Evolutionary conservation across 140 eudicot genomes (phyloP), one percentile per base, ranked within the genome.

Genomic region (Eryngium alpinum): DNA sequence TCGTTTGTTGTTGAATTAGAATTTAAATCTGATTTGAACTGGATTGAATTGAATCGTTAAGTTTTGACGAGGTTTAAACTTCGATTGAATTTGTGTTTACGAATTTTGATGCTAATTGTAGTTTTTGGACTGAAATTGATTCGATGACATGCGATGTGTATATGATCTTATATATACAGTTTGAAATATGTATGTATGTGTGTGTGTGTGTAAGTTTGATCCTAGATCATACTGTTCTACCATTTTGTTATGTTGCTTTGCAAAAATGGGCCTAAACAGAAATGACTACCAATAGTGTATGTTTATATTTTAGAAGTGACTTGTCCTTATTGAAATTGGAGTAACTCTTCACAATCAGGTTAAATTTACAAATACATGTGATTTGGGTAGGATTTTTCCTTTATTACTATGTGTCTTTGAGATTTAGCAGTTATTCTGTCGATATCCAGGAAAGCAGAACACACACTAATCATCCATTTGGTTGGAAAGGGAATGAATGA

Each of bases 221-320:
- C 19, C 14, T 38, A 38, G 7, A 49, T 25, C 6, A 24, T 46
- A 44, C 34, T 31, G 21, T 12, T 49, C 18, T 31, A 44, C 78
- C 79, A 75, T 31, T 44, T 75, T 16, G 62, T 76, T 76, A 51
- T 60, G 25, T 33, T 25, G 79, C 46, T 75, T 49, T 75, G 29
- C 31, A 75, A 33, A n/a, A 12, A 29, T 38, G 34, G 34, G 5
- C 14, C 7, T 5, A 19, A n/a, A 49, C n/a, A 49, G n/a, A 4
- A 6, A 5, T 75, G 1, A 49, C 19, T 75, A 25, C 62, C 22
- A 22, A 7, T 27, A 75, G 62, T n/a, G 13, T 74, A 38, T 38
- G 34, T n/a, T 75, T 6, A n/a, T 31, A 4, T 29, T 66, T 14
- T 28, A 32, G n/a, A 32, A 16, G 44, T 3, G 33, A 16, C 18